Conservation (phyloP, 2,329 filamentous ascomycete species). For the Fusarium pseudonygamai region DNA sequence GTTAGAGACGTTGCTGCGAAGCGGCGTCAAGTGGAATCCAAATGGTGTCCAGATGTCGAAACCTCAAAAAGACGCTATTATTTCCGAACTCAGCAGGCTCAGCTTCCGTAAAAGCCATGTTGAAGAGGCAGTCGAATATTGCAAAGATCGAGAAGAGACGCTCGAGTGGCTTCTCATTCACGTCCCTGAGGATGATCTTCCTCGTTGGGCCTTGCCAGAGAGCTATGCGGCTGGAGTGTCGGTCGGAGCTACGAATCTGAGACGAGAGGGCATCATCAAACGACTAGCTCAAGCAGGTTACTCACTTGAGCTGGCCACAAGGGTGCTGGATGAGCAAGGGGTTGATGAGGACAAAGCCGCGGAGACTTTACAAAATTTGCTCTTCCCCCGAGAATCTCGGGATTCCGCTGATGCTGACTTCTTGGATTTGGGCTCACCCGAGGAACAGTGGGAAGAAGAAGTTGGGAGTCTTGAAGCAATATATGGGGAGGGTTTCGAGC, state of each 20-base stretch:
- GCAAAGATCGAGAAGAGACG: conserved; percentile 91
- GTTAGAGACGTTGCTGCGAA: conserved; percentile 81
- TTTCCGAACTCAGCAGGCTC: conserved; percentile 78
- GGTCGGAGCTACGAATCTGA: conserved; percentile 83
- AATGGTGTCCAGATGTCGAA: conserved; percentile 73
- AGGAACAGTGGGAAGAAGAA: conserved; percentile 85
- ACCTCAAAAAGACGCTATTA: conserved; percentile 65
- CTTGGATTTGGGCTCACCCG: conserved; percentile 59
- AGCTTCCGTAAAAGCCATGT: conserved; percentile 92
- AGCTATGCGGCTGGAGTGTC: conserved; percentile 91
- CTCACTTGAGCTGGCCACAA: conserved; percentile 82
- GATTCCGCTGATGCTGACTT: conserved; percentile 50
- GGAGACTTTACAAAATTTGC: conserved; percentile 74
- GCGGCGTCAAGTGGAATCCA: conserved; percentile 87
- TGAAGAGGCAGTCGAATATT: conserved; percentile 86
- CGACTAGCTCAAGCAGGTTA: conserved; percentile 86
- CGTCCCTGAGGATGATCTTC: conserved; percentile 96
- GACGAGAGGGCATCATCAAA: conserved; percentile 83
- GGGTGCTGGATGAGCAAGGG: conserved; percentile 74
- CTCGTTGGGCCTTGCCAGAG: conserved; percentile 89
- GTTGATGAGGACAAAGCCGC: conserved; percentile 82
- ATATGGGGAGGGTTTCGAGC: conserved; percentile 77
- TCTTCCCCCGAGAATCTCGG: conserved; percentile 39
- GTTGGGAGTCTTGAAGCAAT: conserved; percentile 85
- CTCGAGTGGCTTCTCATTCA: conserved; percentile 97